A percentile compares a stretch with the other conserved stretches of the same genome.
These are phyloP conservation scores for Coemansia sp. DNA, from an alignment of 192 early-diverging fungal genomes.

Conservation along the genomic window DNA sequence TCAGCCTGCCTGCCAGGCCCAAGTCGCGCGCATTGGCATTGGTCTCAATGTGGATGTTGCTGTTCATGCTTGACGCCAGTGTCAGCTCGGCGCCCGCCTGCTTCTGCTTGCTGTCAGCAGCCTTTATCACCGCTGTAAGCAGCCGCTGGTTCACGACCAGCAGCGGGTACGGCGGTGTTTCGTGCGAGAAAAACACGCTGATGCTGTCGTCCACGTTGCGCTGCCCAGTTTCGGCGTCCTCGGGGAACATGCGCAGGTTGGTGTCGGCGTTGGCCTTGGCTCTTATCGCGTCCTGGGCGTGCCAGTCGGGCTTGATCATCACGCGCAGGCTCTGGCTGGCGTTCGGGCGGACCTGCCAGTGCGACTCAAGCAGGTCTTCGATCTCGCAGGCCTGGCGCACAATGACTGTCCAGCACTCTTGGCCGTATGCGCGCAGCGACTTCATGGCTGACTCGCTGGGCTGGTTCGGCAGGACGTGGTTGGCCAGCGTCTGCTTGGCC, in stretches of 20 bases:
- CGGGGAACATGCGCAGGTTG: slow-evolving; percentile 38
- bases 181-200: slow-evolving; percentile 42
- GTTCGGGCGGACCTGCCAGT: slow-evolving; percentile 46
- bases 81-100: slow-evolving; percentile 41
- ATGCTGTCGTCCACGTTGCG: slow-evolving; percentile 13
- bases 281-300: slow-evolving; percentile 36
- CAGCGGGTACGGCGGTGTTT: slow-evolving; percentile 47
- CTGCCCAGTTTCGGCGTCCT: slow-evolving; percentile 7
- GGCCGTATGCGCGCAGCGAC: slow-evolving; percentile 37
- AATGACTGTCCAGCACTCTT: slow-evolving; percentile 40
- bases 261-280: slow-evolving; percentile 49
- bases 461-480: slow-evolving; percentile 49
- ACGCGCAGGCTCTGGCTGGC: slow-evolving; percentile 23
- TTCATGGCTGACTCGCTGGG: slow-evolving; percentile 39
- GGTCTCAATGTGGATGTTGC: slow-evolving; percentile 54
- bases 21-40: slow-evolving; percentile 41
- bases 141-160: slow-evolving; percentile 42
- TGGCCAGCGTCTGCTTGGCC: slow-evolving; percentile 30
- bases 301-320: slow-evolving; percentile 48
- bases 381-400: slow-evolving; percentile 54
- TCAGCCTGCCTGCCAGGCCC: not conserved
- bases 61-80: slow-evolving; percentile 51
- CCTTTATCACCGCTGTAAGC: slow-evolving; percentile 23
- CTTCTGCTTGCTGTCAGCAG: slow-evolving; percentile 8
- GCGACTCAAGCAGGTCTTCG: slow-evolving; percentile 46